A percentile compares a stretch with the other conserved stretches of the same genome.
These are phyloP conservation scores for Microdochium paspali DNA, from an alignment of 2,329 filamentous ascomycete genomes.

Conservation along the genomic window DNA sequence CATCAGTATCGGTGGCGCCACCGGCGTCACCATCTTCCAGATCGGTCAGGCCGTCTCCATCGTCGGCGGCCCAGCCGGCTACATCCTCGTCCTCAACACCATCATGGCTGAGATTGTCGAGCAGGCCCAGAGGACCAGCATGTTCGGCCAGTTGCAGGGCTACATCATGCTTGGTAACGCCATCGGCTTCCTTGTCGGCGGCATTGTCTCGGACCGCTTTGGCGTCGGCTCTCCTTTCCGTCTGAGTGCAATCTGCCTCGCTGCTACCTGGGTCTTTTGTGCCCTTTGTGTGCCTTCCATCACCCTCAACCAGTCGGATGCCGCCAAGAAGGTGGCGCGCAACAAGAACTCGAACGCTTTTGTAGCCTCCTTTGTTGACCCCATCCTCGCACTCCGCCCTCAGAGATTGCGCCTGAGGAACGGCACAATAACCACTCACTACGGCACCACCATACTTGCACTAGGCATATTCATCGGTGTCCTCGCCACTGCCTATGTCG, in stretches of 20 bases:
- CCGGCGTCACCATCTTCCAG: slow-evolving; percentile 58
- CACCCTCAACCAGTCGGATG: slow-evolving; percentile 4
- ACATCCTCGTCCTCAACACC: slow-evolving; percentile 58
- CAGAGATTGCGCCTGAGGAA: slow-evolving; percentile 9
- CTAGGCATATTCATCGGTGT: slow-evolving; percentile 12
- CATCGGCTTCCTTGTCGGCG: slow-evolving; percentile 10
- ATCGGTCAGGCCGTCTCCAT: slow-evolving; percentile 58
- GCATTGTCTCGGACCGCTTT: slow-evolving; percentile 9
- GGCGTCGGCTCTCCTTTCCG: slow-evolving; percentile 13
- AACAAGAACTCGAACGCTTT: slow-evolving; percentile 6
- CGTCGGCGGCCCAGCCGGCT: slow-evolving; percentile 57
- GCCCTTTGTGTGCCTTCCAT: slow-evolving; percentile 9
- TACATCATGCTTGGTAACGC: slow-evolving; percentile 11
- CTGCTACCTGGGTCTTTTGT: slow-evolving; percentile 7
- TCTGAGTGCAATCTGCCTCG: slow-evolving; percentile 8
- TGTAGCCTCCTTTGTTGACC: slow-evolving; percentile 3
- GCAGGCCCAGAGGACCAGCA: slow-evolving; percentile 46
- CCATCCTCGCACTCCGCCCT: slow-evolving; percentile 8
- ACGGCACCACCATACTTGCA: slow-evolving; percentile 11
- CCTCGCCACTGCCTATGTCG: slow-evolving; percentile 13
- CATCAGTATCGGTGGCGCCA: slow-evolving; percentile 44
- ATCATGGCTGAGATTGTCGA: slow-evolving; percentile 56
- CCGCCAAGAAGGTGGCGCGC: slow-evolving; percentile 4
- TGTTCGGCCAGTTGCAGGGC: slow-evolving; percentile 42
- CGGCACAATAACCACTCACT: slow-evolving; percentile 8